Evolutionary conservation across 2,329 filamentous ascomycete genomes (phyloP).

Genomic region (Gremmenia infestans): DNA sequence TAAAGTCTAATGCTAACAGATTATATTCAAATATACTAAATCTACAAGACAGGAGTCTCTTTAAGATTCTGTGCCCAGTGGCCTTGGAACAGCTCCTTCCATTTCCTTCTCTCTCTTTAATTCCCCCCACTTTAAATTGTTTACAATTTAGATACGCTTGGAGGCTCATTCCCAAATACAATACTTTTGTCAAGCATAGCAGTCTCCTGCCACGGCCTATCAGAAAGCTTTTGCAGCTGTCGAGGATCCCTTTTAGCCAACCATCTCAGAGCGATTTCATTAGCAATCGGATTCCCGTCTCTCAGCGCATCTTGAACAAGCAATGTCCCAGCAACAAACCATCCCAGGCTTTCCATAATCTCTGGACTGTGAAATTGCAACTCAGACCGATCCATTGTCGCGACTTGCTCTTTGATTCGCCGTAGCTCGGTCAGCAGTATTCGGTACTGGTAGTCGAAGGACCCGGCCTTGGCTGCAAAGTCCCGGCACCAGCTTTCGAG

Average conservation of each 20-base stretch:
- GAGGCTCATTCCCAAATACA: constrained; percentile 16
- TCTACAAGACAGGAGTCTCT: no score
- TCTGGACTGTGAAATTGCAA: constrained; percentile 29
- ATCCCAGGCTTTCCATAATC: constrained; percentile 29
- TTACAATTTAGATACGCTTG: neutral
- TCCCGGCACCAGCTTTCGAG: constrained; percentile 37
- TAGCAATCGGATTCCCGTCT: constrained; percentile 25
- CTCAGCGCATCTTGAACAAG: constrained; percentile 31
- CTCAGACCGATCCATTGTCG: constrained; percentile 22
- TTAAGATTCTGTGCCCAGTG: no score
- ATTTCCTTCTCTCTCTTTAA: no score
- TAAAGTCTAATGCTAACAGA: no score
- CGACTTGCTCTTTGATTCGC: constrained; percentile 12
- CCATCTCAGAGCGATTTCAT: neutral
- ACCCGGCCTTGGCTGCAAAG: constrained; percentile 9
- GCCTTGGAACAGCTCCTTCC: no score
- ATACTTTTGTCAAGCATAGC: neutral
- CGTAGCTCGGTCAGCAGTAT: constrained; percentile 10
- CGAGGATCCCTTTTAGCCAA: neutral
- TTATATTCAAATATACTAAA: no score
- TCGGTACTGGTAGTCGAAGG: constrained; percentile 7
- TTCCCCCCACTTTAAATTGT: no score
- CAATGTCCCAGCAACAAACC: constrained; percentile 30
- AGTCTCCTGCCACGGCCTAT: neutral
- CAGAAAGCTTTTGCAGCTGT: neutral